phyloP scores from a whole-genome alignment of 768 basidiomycete species.

The Nidula microcarpa region DNA sequence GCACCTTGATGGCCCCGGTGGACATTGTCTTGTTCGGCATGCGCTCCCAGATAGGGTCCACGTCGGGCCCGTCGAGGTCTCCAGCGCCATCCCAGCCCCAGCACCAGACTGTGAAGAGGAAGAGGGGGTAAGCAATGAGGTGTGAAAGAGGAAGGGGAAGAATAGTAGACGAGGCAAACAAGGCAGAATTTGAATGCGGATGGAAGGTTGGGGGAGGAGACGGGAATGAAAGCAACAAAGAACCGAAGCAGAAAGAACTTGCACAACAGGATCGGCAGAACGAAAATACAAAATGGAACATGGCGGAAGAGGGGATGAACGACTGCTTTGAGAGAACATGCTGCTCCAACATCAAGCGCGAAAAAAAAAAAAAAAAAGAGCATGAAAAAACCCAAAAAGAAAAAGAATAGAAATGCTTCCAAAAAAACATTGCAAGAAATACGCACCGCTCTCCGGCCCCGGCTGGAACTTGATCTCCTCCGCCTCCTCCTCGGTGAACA shows the following conservation, averaged over 20 bases:
- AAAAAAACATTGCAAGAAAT: conserved; percentile 8
- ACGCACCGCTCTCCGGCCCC: conserved; percentile 84
- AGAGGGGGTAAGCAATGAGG: background rate
- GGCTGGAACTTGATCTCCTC: conserved; percentile 71
- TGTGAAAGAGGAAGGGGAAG: background rate
- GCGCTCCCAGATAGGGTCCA: conserved; percentile 95
- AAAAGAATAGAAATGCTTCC: background rate
- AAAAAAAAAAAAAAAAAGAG: no score
- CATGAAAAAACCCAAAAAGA: no score
- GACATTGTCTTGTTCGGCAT: conserved; percentile 65
- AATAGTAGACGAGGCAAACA: background rate
- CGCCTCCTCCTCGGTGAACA: conserved; percentile 88
- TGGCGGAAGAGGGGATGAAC: background rate
- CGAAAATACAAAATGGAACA: background rate
- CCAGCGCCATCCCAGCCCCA: conserved; percentile 99
- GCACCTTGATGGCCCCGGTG: conserved; percentile 59
- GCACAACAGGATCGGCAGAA: background rate
- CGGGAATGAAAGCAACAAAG: background rate
- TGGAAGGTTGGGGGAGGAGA: no score
- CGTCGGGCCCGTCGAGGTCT: conserved; percentile 95
- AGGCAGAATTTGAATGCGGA: background rate
- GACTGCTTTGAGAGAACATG: background rate
- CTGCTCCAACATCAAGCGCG: no score
- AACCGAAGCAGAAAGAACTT: background rate
- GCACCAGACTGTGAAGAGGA: conserved; percentile 77